Conservation (phyloP, 495 filamentous ascomycete genomes). For the Xylaria nigripes region DNA sequence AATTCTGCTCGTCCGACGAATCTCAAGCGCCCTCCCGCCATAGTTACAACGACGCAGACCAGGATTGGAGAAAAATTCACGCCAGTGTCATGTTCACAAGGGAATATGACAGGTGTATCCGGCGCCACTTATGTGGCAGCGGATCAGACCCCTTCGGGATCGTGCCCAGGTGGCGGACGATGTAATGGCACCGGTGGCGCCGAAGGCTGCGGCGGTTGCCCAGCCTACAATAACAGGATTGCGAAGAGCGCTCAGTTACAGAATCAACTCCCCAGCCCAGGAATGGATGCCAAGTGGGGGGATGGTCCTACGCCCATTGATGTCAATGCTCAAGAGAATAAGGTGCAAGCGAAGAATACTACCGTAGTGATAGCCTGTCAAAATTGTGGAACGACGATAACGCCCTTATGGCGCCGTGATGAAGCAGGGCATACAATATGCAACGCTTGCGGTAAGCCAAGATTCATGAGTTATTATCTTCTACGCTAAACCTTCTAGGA, state of each 20-base stretch:
- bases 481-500: conserved; percentile 43
- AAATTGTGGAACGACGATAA: conserved; percentile 95
- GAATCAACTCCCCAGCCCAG: conserved; percentile 28
- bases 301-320: conserved; percentile 37
- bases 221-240: conserved; percentile 93
- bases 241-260: conserved; percentile 72
- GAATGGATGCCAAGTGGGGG: conserved; percentile 22
- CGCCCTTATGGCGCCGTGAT: conserved; percentile 90
- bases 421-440: conserved; percentile 95
- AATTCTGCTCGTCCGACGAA: conserved; percentile 86
- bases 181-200: conserved; percentile 96
- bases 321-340: conserved; percentile 36
- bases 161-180: conserved; percentile 88
- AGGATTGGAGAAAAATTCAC: conserved; percentile 28
- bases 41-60: conserved; percentile 32
- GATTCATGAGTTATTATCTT: not conserved
- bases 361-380: conserved; percentile 88
- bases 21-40: conserved; percentile 58
- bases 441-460: conserved; percentile 86
- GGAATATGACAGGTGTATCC: conserved; percentile 34
- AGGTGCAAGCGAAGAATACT: conserved; percentile 42
- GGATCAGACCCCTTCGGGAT: conserved; percentile 64
- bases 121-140: conserved; percentile 72
- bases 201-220: conserved; percentile 92
- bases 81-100: conserved; percentile 25